These are phyloP conservation scores for Sugiyamaella smithiae DNA, from an alignment of 805 yeast species.

Conservation along the genomic window DNA sequence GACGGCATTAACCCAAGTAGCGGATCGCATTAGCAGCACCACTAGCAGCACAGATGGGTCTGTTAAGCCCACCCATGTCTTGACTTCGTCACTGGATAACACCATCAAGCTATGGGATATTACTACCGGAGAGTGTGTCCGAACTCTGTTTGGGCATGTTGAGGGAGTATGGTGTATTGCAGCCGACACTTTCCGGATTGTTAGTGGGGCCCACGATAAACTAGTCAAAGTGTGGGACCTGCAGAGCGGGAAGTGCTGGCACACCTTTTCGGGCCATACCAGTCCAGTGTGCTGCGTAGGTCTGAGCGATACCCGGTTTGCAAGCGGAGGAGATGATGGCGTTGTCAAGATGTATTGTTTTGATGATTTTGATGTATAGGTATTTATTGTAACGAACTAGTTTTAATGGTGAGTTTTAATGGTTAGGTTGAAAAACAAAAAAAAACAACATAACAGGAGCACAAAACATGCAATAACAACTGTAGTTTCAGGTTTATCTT, in stretches of 20 bases:
- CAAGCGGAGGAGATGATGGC: constrained; percentile 88
- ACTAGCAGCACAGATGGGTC: not conserved
- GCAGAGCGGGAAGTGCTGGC: constrained; percentile 91
- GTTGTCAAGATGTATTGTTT: constrained; percentile 80
- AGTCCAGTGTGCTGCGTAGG: constrained; percentile 64
- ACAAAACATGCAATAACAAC: no score
- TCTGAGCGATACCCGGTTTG: constrained; percentile 83
- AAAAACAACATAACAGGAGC: not conserved
- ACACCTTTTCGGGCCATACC: constrained; percentile 76
- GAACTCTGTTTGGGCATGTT: constrained; percentile 96
- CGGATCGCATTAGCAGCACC: not conserved
- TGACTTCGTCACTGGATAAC: constrained; percentile 87
- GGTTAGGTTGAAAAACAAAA: not conserved
- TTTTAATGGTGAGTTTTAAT: no score
- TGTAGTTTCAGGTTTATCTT: no score
- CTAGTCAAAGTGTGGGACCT: constrained; percentile 92
- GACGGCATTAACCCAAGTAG: not conserved
- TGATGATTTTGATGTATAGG: constrained; percentile 36
- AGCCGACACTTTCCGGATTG: constrained; percentile 91
- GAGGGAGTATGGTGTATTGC: constrained; percentile 98
- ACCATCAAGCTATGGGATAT: constrained; percentile 94
- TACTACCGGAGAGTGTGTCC: constrained; percentile 76
- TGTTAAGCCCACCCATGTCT: constrained; percentile 70
- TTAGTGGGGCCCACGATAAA: constrained; percentile 92
- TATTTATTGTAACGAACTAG: not conserved